Conservation (phyloP, 2,329 filamentous ascomycete species). For the Talaromyces albobiverticillius region DNA sequence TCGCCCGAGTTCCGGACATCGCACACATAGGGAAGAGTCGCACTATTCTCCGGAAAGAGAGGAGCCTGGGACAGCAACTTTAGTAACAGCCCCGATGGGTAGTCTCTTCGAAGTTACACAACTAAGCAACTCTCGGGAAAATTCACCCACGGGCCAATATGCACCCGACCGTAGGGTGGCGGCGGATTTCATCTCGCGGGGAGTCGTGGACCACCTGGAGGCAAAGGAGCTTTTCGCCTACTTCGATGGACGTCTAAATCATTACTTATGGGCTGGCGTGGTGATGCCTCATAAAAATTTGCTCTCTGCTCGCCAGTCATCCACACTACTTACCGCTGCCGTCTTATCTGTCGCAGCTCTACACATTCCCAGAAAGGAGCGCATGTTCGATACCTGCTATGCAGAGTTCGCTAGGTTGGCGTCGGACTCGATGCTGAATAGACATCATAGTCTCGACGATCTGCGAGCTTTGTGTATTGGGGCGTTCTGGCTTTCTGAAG, state of each 20-base stretch:
- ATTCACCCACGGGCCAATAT: constrained; percentile 30
- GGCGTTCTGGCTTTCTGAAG: constrained; percentile 56
- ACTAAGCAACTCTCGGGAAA: constrained; percentile 35
- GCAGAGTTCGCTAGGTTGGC: constrained; percentile 53
- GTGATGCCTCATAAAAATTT: constrained; percentile 47
- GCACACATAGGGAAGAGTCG: constrained; percentile 24
- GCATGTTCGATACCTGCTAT: constrained; percentile 49
- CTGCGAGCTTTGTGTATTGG: constrained; percentile 54
- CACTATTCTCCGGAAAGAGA: constrained; percentile 37
- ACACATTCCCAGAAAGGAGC: constrained; percentile 47
- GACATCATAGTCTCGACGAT: constrained; percentile 51
- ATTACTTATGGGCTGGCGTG: constrained; percentile 42
- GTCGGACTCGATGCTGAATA: constrained; percentile 52
- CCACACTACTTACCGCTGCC: constrained; percentile 40
- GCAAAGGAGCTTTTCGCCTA: constrained; percentile 41
- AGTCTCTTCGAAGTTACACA: constrained; percentile 51
- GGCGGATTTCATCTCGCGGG: constrained; percentile 52
- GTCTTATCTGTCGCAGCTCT: constrained; percentile 52
- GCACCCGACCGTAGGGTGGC: constrained; percentile 33
- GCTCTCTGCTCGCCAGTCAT: constrained; percentile 46
- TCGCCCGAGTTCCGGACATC: constrained; percentile 22
- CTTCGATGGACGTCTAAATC: constrained; percentile 41
- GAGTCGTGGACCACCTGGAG: constrained; percentile 44
- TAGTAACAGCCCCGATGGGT: constrained; percentile 45
- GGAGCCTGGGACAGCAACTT: constrained; percentile 33